Percentiles rank a stretch among this genome's conserved stretches.
phyloP scores from a whole-genome alignment of 2,329 filamentous ascomycete genomes.

The Pseudopithomyces maydicus region DNA sequence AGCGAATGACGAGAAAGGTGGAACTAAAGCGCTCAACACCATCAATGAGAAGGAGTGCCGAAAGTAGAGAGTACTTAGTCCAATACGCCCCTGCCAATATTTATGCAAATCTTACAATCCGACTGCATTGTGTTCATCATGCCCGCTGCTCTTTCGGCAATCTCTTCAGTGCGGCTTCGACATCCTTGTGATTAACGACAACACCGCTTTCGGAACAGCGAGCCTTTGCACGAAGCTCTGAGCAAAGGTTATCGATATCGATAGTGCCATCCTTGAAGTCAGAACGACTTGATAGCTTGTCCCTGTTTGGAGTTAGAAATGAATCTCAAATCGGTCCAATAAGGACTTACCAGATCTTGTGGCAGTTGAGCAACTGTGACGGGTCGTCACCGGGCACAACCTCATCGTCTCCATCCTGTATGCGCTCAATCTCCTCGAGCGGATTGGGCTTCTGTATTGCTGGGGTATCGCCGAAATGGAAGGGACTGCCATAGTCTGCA shows the following conservation, averaged over 20 bases:
- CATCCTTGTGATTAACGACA: constrained; percentile 86
- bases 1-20: background rate
- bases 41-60: background rate
- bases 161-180: constrained; percentile 66
- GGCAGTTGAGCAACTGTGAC: constrained; percentile 76
- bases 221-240: constrained; percentile 91
- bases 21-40: background rate
- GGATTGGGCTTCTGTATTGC: constrained; percentile 63
- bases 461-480: constrained; percentile 65
- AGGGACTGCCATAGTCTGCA: constrained; percentile 78
- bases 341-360: constrained; percentile 83
- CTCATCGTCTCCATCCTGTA: constrained; percentile 72
- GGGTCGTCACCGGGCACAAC: constrained; percentile 65
- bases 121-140: background rate
- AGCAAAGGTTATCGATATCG: constrained; percentile 90
- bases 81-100: constrained; percentile 20
- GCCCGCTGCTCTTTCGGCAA: constrained; percentile 42
- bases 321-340: constrained; percentile 1
- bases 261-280: constrained; percentile 90
- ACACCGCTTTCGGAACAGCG: constrained; percentile 91
- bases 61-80: constrained; percentile 2
- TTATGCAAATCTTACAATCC: constrained; percentile 19
- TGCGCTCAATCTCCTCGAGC: constrained; percentile 76
- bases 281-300: constrained; percentile 83
- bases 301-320: constrained; percentile 67